These are phyloP conservation scores for Globisporangium paddicum DNA, from an alignment of 352 stramenopile species.

Conservation along the genomic window DNA sequence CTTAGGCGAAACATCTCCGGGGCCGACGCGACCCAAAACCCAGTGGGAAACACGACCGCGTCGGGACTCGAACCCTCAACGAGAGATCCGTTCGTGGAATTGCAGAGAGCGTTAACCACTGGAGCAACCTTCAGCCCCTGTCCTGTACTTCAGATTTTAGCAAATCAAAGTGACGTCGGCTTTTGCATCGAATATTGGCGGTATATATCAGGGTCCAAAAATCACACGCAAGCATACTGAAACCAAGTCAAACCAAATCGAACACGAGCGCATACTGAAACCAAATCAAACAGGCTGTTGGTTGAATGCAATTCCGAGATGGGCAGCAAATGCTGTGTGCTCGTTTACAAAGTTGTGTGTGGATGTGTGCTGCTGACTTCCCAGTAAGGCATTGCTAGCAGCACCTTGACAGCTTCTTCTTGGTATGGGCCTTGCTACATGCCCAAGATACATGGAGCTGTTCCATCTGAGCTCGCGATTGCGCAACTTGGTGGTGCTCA, in stretches of 20 bases:
- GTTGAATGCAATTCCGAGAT: conserved; percentile 3
- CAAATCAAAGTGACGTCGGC: neutral
- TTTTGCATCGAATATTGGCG: neutral
- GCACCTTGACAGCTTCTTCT: neutral
- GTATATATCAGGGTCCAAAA: conserved; percentile 10
- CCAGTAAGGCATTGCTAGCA: neutral
- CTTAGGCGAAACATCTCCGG: no score
- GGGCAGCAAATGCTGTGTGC: neutral
- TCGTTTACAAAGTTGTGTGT: neutral
- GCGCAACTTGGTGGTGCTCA: neutral
- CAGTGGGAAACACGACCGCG: no score
- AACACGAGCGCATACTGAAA: neutral
- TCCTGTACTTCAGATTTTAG: no score
- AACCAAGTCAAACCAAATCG: neutral
- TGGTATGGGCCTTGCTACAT: neutral
- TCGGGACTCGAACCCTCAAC: no score
- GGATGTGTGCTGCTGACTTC: neutral
- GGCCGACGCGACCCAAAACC: no score
- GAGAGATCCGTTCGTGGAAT: no score
- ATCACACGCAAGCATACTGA: neutral
- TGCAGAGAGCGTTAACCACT: no score
- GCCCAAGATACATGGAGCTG: neutral
- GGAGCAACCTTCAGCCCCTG: no score
- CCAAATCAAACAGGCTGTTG: neutral
- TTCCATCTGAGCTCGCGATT: neutral